Percentiles rank a stretch among this genome's conserved stretches.
These are phyloP conservation scores for Gossypium davidsonii DNA, from an alignment of 441 rosid genomes.

Conservation along the genomic window DNA sequence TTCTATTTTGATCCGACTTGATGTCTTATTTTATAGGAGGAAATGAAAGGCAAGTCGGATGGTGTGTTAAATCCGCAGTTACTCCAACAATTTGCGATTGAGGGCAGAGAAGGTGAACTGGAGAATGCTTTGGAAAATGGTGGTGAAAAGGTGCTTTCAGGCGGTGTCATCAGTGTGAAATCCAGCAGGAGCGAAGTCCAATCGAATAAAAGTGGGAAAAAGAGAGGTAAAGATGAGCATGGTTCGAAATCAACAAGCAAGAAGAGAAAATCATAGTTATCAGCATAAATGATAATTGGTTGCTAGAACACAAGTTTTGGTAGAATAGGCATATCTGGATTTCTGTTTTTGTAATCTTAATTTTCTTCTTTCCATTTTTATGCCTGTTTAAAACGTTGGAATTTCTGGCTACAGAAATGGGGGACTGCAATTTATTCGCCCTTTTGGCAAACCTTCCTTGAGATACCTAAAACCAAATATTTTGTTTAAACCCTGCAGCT, in stretches of 20 bases:
- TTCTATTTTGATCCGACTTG: not conserved
- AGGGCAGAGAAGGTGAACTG: slow-evolving; percentile 52
- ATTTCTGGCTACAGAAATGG: too few relatives aligned
- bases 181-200: slow-evolving; percentile 40
- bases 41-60: slow-evolving; percentile 55
- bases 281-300: not conserved
- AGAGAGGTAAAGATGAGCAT: slow-evolving; percentile 45
- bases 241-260: slow-evolving; percentile 50
- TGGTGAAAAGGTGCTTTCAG: slow-evolving; percentile 40
- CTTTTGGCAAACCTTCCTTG: too few relatives aligned
- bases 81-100: slow-evolving; percentile 67
- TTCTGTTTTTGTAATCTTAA: too few relatives aligned
- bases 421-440: too few relatives aligned
- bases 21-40: slow-evolving; percentile 39
- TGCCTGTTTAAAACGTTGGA: too few relatives aligned
- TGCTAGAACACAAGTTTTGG: too few relatives aligned
- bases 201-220: slow-evolving; percentile 40
- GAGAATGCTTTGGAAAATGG: slow-evolving; percentile 59
- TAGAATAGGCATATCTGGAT: too few relatives aligned
- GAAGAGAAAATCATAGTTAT: slow-evolving; percentile 44
- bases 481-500: too few relatives aligned
- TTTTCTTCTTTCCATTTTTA: too few relatives aligned
- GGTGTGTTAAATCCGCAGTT: slow-evolving; percentile 50
- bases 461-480: too few relatives aligned
- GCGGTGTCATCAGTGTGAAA: slow-evolving; percentile 66